These are phyloP conservation scores for Kwoniella sp. DNA, from an alignment of 768 basidiomycete species.

Conservation along the genomic window DNA sequence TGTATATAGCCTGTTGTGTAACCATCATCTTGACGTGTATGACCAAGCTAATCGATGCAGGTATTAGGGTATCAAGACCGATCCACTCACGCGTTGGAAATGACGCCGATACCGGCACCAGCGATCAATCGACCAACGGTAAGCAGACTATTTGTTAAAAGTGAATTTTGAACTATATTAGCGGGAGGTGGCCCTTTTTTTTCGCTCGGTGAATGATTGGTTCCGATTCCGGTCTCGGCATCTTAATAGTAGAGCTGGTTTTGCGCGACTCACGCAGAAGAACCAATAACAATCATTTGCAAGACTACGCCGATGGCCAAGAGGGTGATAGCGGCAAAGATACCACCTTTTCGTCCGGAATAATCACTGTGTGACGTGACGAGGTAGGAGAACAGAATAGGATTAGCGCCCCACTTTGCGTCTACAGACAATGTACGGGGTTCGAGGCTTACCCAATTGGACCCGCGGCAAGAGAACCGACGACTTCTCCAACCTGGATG, in stretches of 20 bases:
- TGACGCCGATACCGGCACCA: conserved; percentile 52
- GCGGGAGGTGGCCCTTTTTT: not conserved
- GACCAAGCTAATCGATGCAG: no score
- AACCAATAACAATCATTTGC: conserved; percentile 41
- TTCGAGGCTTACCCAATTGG: conserved; percentile 40
- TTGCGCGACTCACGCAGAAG: conserved; percentile 23
- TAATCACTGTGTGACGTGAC: conserved; percentile 31
- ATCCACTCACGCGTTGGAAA: conserved; percentile 38
- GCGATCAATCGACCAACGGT: conserved; percentile 54
- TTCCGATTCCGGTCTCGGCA: not conserved
- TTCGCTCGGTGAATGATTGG: no score
- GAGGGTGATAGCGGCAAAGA: conserved; percentile 39
- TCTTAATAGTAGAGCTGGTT: not conserved
- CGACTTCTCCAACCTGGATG: conserved; percentile 55
- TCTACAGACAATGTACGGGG: not conserved
- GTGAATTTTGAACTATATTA: not conserved
- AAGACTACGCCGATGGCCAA: conserved; percentile 50
- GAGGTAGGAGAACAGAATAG: not conserved
- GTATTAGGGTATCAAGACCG: no score
- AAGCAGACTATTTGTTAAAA: conserved; percentile 25
- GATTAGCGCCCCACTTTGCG: not conserved
- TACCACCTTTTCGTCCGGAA: conserved; percentile 51
- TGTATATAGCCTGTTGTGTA: no score
- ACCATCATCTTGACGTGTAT: no score
- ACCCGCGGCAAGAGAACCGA: conserved; percentile 52